Evolutionary conservation across 371 early-diverging fungal genomes (phyloP), one percentile per base, ranked within the genome.

Genomic region (Umbelopsis sp.): DNA sequence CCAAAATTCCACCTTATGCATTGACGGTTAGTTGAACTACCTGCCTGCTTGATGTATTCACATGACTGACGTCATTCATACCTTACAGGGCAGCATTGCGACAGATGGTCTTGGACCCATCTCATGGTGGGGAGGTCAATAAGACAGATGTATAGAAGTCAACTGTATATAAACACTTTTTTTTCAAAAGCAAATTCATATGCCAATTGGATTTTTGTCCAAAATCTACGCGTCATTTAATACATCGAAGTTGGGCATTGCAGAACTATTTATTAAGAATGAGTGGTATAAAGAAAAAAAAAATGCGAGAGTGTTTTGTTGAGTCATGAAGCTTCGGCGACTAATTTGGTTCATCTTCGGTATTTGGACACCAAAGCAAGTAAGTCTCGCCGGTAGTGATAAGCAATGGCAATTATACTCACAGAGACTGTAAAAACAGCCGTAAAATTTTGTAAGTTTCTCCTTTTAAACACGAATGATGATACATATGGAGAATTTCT

Each of bases 101-200:
- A 91, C 89, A 57, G 87, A 87, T 72, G 93, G 92, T 51, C 77
- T 93, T 50, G 93, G 93, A n/a, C 74, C 91, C 37, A 73, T 88
- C 12, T 86, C 89, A 9, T 93, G 93, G 93, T 93, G 93, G 93
- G 82, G 82, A 44, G 73, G 76, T 69, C 83, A 80, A 66, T 62
- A 16, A 57, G 63, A 16, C 35, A 29, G 9, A 32, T 35, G 18
- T 44, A 45, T 35, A 16, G 11, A 25, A 52, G 44, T 10, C 52
- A 67, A 1, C 18, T 57, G 57, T 57, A 57, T 35, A 57, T 57
- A 57, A 14, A 57, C 12, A 57, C 57, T 35, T 35, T 29, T 35
- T 29, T 29, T 29, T 41, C 38, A 0, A 41, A 41, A 41, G 41
- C 35, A 25, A 53, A 11, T 29, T 35, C 16, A n/a, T 35, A 35